A percentile compares a stretch with the other conserved stretches of the same genome.
Conservation (phyloP, 805 yeast species). For the Candida insectalens region DNA sequence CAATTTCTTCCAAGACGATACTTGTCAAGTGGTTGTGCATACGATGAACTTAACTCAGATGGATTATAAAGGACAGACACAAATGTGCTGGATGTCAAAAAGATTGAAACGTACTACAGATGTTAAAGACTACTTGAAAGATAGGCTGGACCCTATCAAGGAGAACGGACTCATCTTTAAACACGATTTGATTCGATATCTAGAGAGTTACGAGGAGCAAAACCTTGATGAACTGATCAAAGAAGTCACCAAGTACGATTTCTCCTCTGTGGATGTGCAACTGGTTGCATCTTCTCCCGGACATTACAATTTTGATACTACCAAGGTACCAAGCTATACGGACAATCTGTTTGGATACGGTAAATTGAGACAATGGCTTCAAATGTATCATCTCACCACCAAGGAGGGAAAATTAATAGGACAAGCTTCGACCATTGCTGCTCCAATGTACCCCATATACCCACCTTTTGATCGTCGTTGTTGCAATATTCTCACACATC, state of each 20-base stretch:
- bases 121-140: neutral
- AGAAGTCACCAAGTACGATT: constrained; percentile 29
- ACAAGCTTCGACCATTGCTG: constrained; percentile 41
- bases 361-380: constrained; percentile 31
- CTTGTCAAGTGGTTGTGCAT: constrained; percentile 43
- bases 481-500: constrained; percentile 35
- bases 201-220: constrained; percentile 30
- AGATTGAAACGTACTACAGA: constrained; percentile 10
- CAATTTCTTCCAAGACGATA: constrained; percentile 37
- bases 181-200: constrained; percentile 32
- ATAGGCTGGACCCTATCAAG: constrained; percentile 2
- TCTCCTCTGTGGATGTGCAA: constrained; percentile 37
- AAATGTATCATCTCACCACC: constrained; percentile 22
- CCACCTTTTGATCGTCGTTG: constrained; percentile 18
- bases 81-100: constrained; percentile 60
- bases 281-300: constrained; percentile 52
- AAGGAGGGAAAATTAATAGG: constrained; percentile 27
- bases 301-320: constrained; percentile 10
- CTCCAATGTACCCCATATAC: too few relatives aligned
- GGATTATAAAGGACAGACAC: constrained; percentile 52
- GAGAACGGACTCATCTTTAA: constrained; percentile 28
- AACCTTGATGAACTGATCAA: constrained; percentile 21
- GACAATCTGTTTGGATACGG: constrained; percentile 34
- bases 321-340: neutral
- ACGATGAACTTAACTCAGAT: constrained; percentile 47